Conservation (phyloP, 139 green algal species). For the Ettlia oleoabundans region DNA sequence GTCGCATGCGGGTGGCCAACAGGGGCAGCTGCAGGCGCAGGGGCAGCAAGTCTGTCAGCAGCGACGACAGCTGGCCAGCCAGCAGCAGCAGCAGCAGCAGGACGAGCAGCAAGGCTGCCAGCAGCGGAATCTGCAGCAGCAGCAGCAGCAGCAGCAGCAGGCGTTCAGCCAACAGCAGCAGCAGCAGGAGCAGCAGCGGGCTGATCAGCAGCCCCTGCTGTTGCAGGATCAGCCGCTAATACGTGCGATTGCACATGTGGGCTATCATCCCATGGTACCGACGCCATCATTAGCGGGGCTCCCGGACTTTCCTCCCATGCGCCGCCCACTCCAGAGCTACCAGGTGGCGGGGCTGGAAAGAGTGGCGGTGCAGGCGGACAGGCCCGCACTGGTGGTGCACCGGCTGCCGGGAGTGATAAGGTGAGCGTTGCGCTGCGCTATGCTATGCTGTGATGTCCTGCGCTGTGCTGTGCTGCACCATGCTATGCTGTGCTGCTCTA, state of each 20-base stretch:
- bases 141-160: neutral
- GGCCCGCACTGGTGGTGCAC: slow-evolving; percentile 52
- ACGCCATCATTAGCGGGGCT: no score
- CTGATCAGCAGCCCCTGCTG: neutral
- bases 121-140: neutral
- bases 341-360: slow-evolving; percentile 44
- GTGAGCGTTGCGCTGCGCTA: neutral
- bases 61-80: neutral
- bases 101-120: neutral
- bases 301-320: slow-evolving; percentile 21
- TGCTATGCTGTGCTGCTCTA: no score
- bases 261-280: no score
- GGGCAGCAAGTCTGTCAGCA: slow-evolving; percentile 15
- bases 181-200: neutral
- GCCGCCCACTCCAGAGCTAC: slow-evolving; percentile 63
- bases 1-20: no score
- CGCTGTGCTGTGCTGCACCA: no score
- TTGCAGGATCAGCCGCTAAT: neutral
- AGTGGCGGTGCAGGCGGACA: slow-evolving; percentile 15
- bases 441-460: neutral
- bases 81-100: neutral
- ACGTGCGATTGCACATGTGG: no score
- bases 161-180: neutral
- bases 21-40: neutral
- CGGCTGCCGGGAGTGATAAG: slow-evolving; percentile 66